Base-by-base conservation (phyloP, 352 stramenopile genomes). In the Globisporangium okanoganense region DNA sequence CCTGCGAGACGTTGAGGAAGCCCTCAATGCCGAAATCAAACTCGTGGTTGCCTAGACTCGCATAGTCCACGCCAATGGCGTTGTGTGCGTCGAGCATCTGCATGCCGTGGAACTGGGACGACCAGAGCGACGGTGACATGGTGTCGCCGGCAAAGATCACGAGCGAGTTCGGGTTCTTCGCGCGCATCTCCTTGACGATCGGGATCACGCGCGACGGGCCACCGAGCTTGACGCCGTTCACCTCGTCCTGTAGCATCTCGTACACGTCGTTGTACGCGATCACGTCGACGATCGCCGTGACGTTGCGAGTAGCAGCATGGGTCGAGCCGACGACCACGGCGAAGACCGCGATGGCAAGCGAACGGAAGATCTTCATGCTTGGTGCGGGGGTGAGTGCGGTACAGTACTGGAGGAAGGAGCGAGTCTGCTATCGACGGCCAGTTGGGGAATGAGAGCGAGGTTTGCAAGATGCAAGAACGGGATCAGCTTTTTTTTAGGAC, bases 221-320 rank as follows among this genome's bases (percentile, higher is more conserved):
- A 40, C 82, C 80, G 27, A 88, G 58, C 16, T 81, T 78, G 22
- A 92, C 49, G 1, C 76, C 80, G 40, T 78, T 72, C 13, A 88
- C 80, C 0, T 53, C 58, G 60, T 87, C 78, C 56, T 79, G 79
- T 36, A 79, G 66, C 75, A 92, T 75, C 58, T 92, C 83, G 72
- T 92, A 92, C 2, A 92, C 83, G 58, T 90, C 83, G 45, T 89
- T 90, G 71, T 89, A 92, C 38, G 83, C 78, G 54, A 92, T 47
- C 31, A 92, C 69, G 58, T 92, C 80, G 59, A 92, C 62, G 16
- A 67, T 70, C 24, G 79, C 80, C 0, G 73, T 79, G 40, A 72
- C 27, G 20, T 70, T 73, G 56, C 80, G 82, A 2, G 35, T 33
- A 1, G 45, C 60, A 20, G 44, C 41, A 12, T 49, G n/a, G n/a